Evolutionary conservation across 2,329 filamentous ascomycete genomes (phyloP).

Genomic region (Trichoderma sp.): DNA sequence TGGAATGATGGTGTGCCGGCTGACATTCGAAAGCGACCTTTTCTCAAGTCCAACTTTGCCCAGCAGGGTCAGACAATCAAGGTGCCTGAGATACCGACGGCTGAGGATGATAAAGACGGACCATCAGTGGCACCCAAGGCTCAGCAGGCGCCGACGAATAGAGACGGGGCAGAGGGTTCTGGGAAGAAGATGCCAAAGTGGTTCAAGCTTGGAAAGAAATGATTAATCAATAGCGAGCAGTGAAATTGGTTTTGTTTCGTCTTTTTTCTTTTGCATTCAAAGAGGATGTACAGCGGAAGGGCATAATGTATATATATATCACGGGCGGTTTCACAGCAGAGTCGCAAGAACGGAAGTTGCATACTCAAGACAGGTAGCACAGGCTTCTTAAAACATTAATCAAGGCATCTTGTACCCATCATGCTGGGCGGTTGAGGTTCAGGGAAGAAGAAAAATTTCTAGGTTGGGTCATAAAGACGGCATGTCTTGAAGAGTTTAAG

Average conservation of each 20-base stretch:
- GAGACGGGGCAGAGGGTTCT: constrained; percentile 42
- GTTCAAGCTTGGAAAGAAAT: constrained; percentile 75
- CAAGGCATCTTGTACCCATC: not conserved
- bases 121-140: constrained; percentile 27
- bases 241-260: not conserved
- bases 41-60: constrained; percentile 60
- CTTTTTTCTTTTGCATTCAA: not conserved
- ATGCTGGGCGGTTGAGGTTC: not conserved
- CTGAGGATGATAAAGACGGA: constrained; percentile 39
- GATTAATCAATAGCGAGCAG: not conserved
- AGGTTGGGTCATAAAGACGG: not conserved
- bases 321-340: not conserved
- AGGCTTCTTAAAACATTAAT: not conserved
- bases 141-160: constrained; percentile 39
- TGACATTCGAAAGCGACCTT: constrained; percentile 55
- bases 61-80: constrained; percentile 67
- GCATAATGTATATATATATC: not conserved
- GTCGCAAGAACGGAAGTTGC: not conserved
- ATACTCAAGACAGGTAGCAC: not conserved
- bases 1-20: constrained; percentile 68
- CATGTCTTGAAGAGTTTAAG: constrained; percentile 31
- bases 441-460: not conserved
- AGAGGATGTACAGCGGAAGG: not conserved
- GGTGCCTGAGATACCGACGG: constrained; percentile 57
- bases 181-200: constrained; percentile 65